Percentiles rank a stretch among this genome's conserved stretches.
Evolutionary conservation across 768 basidiomycete species (phyloP).

Genomic region (Tylopilus subfusipes): DNA sequence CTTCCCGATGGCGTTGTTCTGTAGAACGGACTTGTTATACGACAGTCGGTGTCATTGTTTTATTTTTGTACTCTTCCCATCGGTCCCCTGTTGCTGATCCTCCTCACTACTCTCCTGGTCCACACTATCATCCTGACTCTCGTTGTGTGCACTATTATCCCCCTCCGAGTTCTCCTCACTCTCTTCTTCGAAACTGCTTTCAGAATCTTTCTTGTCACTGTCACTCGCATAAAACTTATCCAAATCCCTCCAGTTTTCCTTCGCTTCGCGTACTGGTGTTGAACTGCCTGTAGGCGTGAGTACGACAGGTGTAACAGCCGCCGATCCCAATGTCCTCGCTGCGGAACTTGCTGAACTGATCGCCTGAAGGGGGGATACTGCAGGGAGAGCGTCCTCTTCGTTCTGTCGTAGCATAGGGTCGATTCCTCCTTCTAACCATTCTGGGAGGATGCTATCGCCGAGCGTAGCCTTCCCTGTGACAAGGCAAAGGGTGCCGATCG

Average conservation of each 20-base stretch:
- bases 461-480: slow-evolving; percentile 54
- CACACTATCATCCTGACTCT: slow-evolving; percentile 28
- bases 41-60: slow-evolving; percentile 10
- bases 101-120: slow-evolving; percentile 19
- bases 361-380: slow-evolving; percentile 34
- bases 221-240: slow-evolving; percentile 70
- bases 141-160: slow-evolving; percentile 25
- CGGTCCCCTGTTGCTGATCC: slow-evolving; percentile 18
- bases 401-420: slow-evolving; percentile 72
- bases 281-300: slow-evolving; percentile 53
- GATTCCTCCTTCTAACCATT: slow-evolving; percentile 87
- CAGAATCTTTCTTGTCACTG: slow-evolving; percentile 33
- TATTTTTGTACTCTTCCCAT: slow-evolving; percentile 11
- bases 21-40: slow-evolving; percentile 18
- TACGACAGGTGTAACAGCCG: slow-evolving; percentile 44
- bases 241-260: slow-evolving; percentile 53
- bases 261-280: slow-evolving; percentile 43
- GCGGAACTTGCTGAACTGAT: slow-evolving; percentile 37
- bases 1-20: slow-evolving; percentile 44
- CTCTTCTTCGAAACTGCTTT: slow-evolving; percentile 27
- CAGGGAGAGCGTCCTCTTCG: slow-evolving; percentile 47
- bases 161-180: slow-evolving; percentile 33
- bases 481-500: slow-evolving; percentile 65
- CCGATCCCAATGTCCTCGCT: slow-evolving; percentile 29
- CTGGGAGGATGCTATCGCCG: slow-evolving; percentile 52